Conservation (phyloP, 495 filamentous ascomycete genomes). For the Trichoderma asperelloides region DNA sequence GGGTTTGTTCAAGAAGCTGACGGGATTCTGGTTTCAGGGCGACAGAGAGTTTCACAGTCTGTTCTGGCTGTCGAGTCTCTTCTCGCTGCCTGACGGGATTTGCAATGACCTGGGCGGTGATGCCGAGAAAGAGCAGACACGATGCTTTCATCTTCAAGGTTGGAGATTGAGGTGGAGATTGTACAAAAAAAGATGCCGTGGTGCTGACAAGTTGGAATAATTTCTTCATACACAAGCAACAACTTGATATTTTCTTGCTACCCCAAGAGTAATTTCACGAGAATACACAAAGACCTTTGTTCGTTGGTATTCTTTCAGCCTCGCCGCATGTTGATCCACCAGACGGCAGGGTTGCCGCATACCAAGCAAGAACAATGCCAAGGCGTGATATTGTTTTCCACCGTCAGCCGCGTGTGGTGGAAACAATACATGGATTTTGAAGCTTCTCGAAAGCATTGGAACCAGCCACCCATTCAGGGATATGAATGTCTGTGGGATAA, state of each 20-base stretch:
- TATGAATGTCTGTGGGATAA: no score
- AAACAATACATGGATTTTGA: no score
- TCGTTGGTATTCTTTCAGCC: not conserved
- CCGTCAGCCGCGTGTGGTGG: no score
- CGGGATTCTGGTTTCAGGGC: conserved; percentile 44
- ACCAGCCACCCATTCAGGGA: no score
- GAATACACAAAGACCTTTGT: not conserved
- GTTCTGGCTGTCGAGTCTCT: conserved; percentile 24
- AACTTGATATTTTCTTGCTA: no score
- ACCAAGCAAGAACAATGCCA: not conserved
- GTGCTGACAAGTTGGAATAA: not conserved
- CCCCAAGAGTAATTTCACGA: not conserved
- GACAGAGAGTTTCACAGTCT: conserved; percentile 42
- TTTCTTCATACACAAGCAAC: no score
- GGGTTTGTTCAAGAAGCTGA: conserved; percentile 47
- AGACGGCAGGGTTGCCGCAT: not conserved
- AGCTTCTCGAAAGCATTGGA: no score
- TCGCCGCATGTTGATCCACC: not conserved
- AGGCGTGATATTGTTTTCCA: not conserved
- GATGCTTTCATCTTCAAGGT: not conserved
- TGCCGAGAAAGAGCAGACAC: not conserved
- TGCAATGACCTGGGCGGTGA: not conserved
- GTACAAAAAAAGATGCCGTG: not conserved
- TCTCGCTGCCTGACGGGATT: not conserved
- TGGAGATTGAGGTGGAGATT: not conserved